A percentile compares a stretch with the other conserved stretches of the same genome.
Evolutionary conservation across 2,329 filamentous ascomycete genomes (phyloP).

Genomic region (Cylindrodendrum hubeiense): DNA sequence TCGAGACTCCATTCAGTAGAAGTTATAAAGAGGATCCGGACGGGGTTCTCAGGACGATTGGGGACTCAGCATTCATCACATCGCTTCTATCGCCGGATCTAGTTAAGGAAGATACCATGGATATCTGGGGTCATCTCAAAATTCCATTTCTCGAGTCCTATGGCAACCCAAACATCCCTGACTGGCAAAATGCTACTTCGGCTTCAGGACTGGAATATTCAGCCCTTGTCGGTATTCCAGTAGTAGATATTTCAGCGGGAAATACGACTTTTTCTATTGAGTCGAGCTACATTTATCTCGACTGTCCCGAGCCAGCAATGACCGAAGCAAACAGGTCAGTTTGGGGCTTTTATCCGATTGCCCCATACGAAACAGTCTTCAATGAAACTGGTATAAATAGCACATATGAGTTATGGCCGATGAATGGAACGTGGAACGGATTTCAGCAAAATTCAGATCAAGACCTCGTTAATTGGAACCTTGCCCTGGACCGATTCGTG

Average conservation of each 20-base stretch:
- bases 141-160: constrained; percentile 10
- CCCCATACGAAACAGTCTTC: not conserved
- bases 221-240: constrained; percentile 17
- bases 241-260: constrained; percentile 9
- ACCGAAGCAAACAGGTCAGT: too few relatives aligned
- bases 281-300: constrained; percentile 23
- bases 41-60: too few relatives aligned
- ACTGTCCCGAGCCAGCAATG: constrained; percentile 11
- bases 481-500: not conserved
- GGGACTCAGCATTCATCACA: not conserved
- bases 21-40: too few relatives aligned
- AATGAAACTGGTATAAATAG: not conserved
- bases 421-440: not conserved
- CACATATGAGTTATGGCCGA: not conserved
- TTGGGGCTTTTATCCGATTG: not conserved
- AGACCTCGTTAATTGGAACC: not conserved
- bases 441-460: not conserved
- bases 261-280: constrained; percentile 23
- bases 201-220: constrained; percentile 9
- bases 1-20: not conserved
- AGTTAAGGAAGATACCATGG: not conserved
- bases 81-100: not conserved
- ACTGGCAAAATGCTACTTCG: not conserved
- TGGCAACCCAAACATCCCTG: not conserved
- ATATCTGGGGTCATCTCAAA: constrained; percentile 25